Conservation (phyloP, 2,329 filamentous ascomycete species). For the Aspergillus quadricinctus region DNA sequence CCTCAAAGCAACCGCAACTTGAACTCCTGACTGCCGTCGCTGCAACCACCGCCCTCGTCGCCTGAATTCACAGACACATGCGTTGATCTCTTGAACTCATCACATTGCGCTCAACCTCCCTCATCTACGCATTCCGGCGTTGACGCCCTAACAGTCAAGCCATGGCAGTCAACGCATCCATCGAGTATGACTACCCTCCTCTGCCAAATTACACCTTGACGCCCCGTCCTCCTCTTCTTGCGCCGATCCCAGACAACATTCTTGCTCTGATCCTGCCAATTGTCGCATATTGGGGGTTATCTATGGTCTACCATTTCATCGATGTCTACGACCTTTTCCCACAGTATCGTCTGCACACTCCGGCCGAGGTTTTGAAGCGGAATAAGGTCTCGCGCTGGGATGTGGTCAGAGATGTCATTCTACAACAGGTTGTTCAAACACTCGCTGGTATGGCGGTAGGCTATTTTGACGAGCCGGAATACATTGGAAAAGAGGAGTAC, state of each 20-base stretch:
- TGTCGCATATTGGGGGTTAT: conserved; percentile 82
- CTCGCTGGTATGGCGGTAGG: conserved; percentile 63
- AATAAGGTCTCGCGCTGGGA: conserved; percentile 83
- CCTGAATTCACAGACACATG: not conserved
- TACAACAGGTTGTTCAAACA: conserved; percentile 90
- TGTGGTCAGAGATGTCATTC: conserved; percentile 81
- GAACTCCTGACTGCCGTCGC: not conserved
- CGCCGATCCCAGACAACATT: conserved; percentile 76
- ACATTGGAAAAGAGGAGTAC: conserved; percentile 73
- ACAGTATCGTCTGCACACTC: conserved; percentile 90
- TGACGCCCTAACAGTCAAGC: conserved; percentile 3
- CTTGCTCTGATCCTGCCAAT: conserved; percentile 72
- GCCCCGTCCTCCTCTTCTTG: conserved; percentile 66
- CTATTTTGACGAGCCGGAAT: conserved; percentile 68
- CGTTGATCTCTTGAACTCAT: not conserved
- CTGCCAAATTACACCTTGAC: conserved; percentile 75
- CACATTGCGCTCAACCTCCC: conserved; percentile 2
- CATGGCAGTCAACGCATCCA: conserved; percentile 35
- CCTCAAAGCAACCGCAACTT: not conserved
- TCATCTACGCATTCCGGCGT: conserved; percentile 1
- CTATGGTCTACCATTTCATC: conserved; percentile 79
- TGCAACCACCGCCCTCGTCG: not conserved
- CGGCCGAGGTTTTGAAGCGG: conserved; percentile 79
- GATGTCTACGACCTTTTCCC: conserved; percentile 83
- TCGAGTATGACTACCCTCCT: conserved; percentile 63